Base-by-base conservation (phyloP, 2,329 filamentous ascomycete species). In the Cercospora sp. region DNA sequence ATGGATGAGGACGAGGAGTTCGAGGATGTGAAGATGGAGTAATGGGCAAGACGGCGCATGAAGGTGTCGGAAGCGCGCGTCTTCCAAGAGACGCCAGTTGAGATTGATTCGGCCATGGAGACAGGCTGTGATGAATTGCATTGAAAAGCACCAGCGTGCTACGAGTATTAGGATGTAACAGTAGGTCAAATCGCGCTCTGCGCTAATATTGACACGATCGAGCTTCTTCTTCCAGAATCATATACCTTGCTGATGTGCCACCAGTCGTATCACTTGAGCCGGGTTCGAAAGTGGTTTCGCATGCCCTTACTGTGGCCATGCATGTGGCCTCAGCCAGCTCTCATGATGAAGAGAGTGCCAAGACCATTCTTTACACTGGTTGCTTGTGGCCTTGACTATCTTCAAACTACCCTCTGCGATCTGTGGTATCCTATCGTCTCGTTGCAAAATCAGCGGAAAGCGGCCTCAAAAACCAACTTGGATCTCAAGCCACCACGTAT, bases 1-100 rank as follows among this genome's bases (percentile, higher is more conserved):
- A 80, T 69, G 63, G 83, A 79, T 12, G 89, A 86, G 18, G 82
- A 81, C 55, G 82, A 79, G 5, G 84, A 87, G 51, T 86, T 87
- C 65, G 77, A 80, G 71, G 77, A 79, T 69, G 77, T 79, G 71
- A 71, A 72, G 58, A 60, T 69, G 67, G 63, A 66, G 21, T 66
- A 53, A 32, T 26, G n/a, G 34, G 13, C 5, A 30, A 43, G 26
- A 5, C 13, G 26, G 34, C 59, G 21, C 51, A 13, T n/a, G 61
- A 51, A 12, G 45, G 9, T 16, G 18, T 18, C n/a, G 9, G 18
- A 53, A 37, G 34, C 13, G 12, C 10, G 21, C 12, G 49, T 6
- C 8, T 6, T 16, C 5, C 18, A 21, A 28, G 43, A 7, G 10
- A 24, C 12, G 10, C 9, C 21, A 53, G 13, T 28, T 30, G 24